Evolutionary conservation across 345 rosid genomes (phyloP).

Genomic region (Boechera divaricarpa): DNA sequence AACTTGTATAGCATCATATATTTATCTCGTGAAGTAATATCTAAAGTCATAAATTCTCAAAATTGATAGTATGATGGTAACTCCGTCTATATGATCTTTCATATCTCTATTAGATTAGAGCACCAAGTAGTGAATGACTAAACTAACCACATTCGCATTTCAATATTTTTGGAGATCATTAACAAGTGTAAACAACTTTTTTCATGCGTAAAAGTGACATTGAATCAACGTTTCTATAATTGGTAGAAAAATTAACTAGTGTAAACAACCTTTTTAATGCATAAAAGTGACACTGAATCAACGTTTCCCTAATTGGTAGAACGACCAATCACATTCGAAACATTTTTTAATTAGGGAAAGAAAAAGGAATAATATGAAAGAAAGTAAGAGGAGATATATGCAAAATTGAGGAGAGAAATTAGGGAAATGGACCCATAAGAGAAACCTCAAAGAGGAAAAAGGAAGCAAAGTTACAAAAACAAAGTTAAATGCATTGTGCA

Average conservation of each 20-base stretch:
- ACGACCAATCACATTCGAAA: constrained; percentile 1
- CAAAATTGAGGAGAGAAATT: constrained; percentile 4
- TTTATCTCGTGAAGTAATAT: constrained; percentile 1
- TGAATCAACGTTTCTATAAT: neutral
- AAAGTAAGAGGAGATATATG: constrained; percentile 32
- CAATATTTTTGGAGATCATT: neutral
- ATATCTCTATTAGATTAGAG: neutral
- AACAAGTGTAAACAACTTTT: neutral
- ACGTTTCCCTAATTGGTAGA: neutral
- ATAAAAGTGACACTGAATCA: neutral
- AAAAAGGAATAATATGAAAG: constrained; percentile 33
- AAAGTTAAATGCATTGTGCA: constrained; percentile 38
- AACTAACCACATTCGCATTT: neutral
- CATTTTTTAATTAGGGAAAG: constrained; percentile 11
- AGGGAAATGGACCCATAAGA: constrained; percentile 37
- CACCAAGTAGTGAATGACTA: neutral
- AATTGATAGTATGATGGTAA: neutral
- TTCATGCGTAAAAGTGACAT: too few species aligned
- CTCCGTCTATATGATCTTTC: neutral
- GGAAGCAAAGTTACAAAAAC: constrained; percentile 9
- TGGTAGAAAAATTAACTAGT: neutral
- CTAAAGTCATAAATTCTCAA: neutral
- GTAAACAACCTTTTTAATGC: neutral
- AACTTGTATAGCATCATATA: neutral
- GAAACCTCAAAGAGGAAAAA: constrained; percentile 32